Evolutionary conservation across 768 basidiomycete genomes (phyloP), one percentile per base, ranked within the genome.

Genomic region (Auriculariales sp.): DNA sequence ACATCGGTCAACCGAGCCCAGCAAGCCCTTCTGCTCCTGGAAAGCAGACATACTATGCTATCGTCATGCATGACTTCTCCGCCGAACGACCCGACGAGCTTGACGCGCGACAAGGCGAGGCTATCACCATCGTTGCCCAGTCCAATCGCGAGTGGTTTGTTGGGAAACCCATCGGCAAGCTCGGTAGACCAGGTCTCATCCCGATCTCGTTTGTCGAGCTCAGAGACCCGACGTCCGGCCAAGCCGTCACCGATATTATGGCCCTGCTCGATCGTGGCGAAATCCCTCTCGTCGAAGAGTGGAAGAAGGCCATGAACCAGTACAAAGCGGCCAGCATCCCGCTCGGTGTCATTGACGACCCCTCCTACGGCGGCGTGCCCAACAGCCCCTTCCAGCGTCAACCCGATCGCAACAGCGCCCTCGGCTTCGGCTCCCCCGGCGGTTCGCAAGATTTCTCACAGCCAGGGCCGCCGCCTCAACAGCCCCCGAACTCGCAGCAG

Each of bases 131-230:
- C 53, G 95, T 98, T 50, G 95, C 95, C 0, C 95, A 98, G 64
- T 97, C 93, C n/a, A 99, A 98, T 61, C 89, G 91, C 55, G 95
- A 99, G 64, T 99, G 95, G 95, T 98, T 97, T 64, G 95, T 99
- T 45, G 95, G 95, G 25, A 99, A 99, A 66, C 91, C 94, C 11
- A 99, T 99, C 58, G 91, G 92, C 33, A 75, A 79, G 49, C 77
- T 99, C 17, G 94, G 95, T 28, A 83, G 93, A 49, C 95, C 95
- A 0, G 95, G 95, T 47, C 75, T 99, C 51, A 98, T 99, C 51
- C 95, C 95, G 4, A 93, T 91, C 47, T 81, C 94, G 1, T 98
- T 98, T 62, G 94, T 99, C 57, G 84, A 98, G 65, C 84, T 98
- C 45, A 86, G 91, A 51, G 93, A 99, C 64, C 93, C 93, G 17